A percentile compares a stretch with the other conserved stretches of the same genome.
Evolutionary conservation across 805 yeast species (phyloP).

Genomic region (Wickerhamiella parazyma): DNA sequence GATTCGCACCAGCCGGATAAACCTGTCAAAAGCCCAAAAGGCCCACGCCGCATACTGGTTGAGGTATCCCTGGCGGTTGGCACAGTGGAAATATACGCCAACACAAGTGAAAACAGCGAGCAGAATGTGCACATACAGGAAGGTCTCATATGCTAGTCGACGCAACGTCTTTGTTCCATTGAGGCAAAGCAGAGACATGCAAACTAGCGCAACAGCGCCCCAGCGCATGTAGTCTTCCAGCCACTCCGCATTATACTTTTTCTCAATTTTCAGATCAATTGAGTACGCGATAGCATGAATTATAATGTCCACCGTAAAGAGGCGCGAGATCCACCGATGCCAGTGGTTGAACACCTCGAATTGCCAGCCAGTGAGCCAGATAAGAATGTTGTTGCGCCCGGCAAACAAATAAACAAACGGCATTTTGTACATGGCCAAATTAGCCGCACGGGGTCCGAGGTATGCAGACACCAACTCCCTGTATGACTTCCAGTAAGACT

Average conservation of each 20-base stretch:
- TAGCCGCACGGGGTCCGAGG: constrained; percentile 28
- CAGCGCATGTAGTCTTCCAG: constrained; percentile 26
- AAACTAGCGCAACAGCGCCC: constrained; percentile 21
- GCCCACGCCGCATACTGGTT: constrained; percentile 41
- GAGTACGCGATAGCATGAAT: constrained; percentile 40
- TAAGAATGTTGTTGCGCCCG: constrained; percentile 52
- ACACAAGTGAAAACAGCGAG: constrained; percentile 41
- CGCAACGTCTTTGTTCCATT: constrained; percentile 31
- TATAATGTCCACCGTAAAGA: constrained; percentile 33
- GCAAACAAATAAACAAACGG: constrained; percentile 51
- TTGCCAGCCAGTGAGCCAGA: constrained; percentile 41
- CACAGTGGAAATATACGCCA: constrained; percentile 43
- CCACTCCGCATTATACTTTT: constrained; percentile 33
- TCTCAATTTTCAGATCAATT: constrained; percentile 36
- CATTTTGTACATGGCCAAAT: constrained; percentile 20
- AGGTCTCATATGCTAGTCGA: constrained; percentile 40
- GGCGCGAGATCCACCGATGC: constrained; percentile 52
- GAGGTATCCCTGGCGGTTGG: constrained; percentile 19
- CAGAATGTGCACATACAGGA: constrained; percentile 41
- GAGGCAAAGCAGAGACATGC: constrained; percentile 25
- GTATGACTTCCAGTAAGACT: not conserved
- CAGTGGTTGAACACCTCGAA: constrained; percentile 41
- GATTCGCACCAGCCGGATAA: constrained; percentile 42
- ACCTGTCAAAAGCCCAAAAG: constrained; percentile 59
- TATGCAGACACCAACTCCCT: not conserved